These are phyloP conservation scores for Neurospora sp. DNA, from an alignment of 495 filamentous ascomycete species.

Conservation along the genomic window DNA sequence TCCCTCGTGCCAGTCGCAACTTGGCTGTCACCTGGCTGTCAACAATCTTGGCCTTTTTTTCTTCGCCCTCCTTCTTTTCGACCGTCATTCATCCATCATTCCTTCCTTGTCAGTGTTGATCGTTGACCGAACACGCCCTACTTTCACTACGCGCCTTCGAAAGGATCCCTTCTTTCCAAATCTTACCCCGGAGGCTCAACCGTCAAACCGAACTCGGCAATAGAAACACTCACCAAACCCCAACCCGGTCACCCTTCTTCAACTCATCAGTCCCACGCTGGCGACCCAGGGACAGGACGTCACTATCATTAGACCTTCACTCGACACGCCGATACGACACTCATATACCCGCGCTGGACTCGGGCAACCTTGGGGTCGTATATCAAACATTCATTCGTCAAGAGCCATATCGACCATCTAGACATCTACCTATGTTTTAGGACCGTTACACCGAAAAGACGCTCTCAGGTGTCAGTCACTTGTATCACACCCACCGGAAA, in stretches of 20 bases:
- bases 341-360: not conserved
- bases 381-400: not conserved
- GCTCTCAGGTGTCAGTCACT: not conserved
- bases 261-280: not conserved
- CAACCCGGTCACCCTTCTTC: not conserved
- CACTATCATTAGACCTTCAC: not conserved
- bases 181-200: not conserved
- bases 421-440: not conserved
- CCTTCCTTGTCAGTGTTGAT: not conserved
- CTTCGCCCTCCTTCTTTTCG: not conserved
- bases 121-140: not conserved
- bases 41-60: not conserved
- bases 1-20: not conserved
- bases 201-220: not conserved
- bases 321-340: not conserved
- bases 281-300: not conserved
- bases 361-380: not conserved
- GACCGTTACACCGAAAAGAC: not conserved
- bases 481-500: not conserved
- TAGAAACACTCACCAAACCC: not conserved
- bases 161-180: not conserved
- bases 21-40: not conserved
- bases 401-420: not conserved
- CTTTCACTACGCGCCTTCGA: not conserved
- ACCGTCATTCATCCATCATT: not conserved